Base-by-base conservation (phyloP, 2,329 filamentous ascomycete genomes). In the Exophiala lecanii-corni region DNA sequence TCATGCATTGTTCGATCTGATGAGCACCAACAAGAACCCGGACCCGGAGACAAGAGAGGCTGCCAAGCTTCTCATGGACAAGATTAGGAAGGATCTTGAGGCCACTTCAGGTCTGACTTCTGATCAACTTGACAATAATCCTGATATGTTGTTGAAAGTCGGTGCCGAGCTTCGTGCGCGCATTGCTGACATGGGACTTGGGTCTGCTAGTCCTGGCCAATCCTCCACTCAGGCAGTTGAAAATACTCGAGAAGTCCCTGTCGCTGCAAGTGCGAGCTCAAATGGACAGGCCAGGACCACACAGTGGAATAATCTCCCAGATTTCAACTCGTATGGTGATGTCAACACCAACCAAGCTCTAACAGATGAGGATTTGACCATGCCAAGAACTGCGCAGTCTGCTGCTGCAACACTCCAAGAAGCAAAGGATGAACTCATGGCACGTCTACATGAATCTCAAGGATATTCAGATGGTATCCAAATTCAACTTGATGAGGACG, bases 391-490 rank as follows among this genome's bases (percentile, higher is more conserved):
- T 13, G 63, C 69, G 16, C 63, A 70, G 41, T 71, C 69, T 9
- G 70, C 70, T 3, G 70, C 68, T 2, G 68, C 70, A 44, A 72
- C 70, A 2, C 56, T 73, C n/a, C 69, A 72, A 49, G 67, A 71
- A 51, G 70, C 70, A 4, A 73, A 73, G 49, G 69, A 73, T 43
- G 70, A 73, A 45, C 53, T 73, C 38, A 72, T 73, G 68, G 67
- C 69, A 21, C 63, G 70, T 15, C 54, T 73, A 15, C 69, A 71
- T 46, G 70, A 73, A 43, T 56, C 66, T 5, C 67, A 64, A 1
- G 65, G 65, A 23, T 32, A 45, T 3, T 12, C 49, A 9, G 44
- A 61, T 17, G 60, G 61, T 9, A 65, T 67, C 30, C 64, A 59
- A 1, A 66, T 69, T 16, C 12, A 6, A 7, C 61, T 62, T 15